Evolutionary conservation across 768 basidiomycete genomes (phyloP).

Genomic region (Phallus indusiatus): DNA sequence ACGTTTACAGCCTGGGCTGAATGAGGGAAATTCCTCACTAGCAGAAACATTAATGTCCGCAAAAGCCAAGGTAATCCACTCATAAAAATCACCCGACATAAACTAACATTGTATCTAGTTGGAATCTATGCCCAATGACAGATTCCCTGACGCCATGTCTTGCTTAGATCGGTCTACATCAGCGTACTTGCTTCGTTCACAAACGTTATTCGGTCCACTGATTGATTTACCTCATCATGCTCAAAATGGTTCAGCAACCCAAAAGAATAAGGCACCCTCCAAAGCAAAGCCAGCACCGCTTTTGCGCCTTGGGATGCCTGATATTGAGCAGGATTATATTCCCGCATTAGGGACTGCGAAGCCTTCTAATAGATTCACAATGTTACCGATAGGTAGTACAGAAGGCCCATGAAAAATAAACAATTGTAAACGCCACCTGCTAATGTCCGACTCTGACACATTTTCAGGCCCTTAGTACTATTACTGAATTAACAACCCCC

Average conservation of each 20-base stretch:
- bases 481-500: constrained; percentile 7
- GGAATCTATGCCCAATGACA: constrained; percentile 3
- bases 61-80: neutral
- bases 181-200: constrained; percentile 46
- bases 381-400: constrained; percentile 50
- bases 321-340: constrained; percentile 43
- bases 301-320: constrained; percentile 44
- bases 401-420: neutral
- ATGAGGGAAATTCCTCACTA: constrained; percentile 18
- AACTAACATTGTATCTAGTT: constrained; percentile 2
- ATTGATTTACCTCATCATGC: constrained; percentile 29
- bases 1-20: constrained; percentile 25
- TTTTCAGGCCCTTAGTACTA: neutral
- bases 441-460: neutral
- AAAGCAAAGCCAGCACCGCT: constrained; percentile 33
- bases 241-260: neutral
- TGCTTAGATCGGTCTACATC: constrained; percentile 23
- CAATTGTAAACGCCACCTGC: neutral
- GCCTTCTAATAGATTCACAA: constrained; percentile 64
- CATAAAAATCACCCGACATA: neutral
- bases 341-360: constrained; percentile 57
- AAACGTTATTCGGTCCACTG: constrained; percentile 51
- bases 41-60: constrained; percentile 20
- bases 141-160: constrained; percentile 9
- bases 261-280: constrained; percentile 8